These are phyloP conservation scores for Pezicula radicicola DNA, from an alignment of 2,329 filamentous ascomycete genomes.

Conservation along the genomic window DNA sequence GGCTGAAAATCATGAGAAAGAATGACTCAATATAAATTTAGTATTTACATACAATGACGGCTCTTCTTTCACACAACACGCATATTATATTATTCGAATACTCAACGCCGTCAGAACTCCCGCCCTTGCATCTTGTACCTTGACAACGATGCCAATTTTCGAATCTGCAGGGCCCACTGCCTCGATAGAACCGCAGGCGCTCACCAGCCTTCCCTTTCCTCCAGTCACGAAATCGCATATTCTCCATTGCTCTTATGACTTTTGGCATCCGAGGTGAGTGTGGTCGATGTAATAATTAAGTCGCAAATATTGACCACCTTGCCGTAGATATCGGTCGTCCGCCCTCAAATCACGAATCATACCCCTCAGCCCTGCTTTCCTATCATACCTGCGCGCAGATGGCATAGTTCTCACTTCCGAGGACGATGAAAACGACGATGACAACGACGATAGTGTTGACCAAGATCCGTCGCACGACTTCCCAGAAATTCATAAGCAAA, in stretches of 20 bases:
- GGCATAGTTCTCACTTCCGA: constrained; percentile 83
- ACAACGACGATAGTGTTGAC: constrained; percentile 43
- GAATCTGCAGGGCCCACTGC: constrained; percentile 8
- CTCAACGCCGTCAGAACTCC: no score
- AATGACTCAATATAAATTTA: no score
- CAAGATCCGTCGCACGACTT: constrained; percentile 37
- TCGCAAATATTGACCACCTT: constrained; percentile 5
- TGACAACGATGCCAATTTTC: constrained; percentile 21
- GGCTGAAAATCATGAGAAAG: no score
- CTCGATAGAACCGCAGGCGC: constrained; percentile 14
- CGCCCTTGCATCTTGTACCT: no score
- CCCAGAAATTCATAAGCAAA: constrained; percentile 70
- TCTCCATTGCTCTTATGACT: constrained; percentile 89
- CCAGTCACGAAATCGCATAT: constrained; percentile 85
- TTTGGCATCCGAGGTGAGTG: constrained; percentile 76
- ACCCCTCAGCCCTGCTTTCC: constrained; percentile 69
- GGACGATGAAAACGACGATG: constrained; percentile 45
- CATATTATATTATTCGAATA: no score
- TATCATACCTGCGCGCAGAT: constrained; percentile 86
- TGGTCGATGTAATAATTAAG: background rate
- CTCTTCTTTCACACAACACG: no score
- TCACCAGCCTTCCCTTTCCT: constrained; percentile 63
- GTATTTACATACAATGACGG: no score
- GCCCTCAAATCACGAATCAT: constrained; percentile 87
- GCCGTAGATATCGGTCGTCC: constrained; percentile 65